A percentile compares a stretch with the other conserved stretches of the same genome.
Conservation (phyloP, 768 basidiomycete species). For the Hericium erinaceus region DNA sequence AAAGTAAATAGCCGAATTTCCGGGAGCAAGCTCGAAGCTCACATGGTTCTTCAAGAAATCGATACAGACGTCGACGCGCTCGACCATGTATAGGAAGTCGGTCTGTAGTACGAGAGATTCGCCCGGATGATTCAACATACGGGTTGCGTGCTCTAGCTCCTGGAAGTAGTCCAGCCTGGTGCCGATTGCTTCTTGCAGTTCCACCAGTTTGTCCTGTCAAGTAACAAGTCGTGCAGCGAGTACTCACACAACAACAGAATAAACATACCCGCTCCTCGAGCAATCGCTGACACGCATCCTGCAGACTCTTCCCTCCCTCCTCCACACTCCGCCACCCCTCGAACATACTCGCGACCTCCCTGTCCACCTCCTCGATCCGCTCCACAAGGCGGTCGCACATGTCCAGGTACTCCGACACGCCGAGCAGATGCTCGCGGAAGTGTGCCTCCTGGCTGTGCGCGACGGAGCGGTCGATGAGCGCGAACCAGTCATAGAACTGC, state of each 20-base stretch:
- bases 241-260: background rate
- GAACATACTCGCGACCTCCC: constrained; percentile 71
- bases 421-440: constrained; percentile 77
- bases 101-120: constrained; percentile 84
- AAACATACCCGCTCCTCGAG: constrained; percentile 77
- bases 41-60: constrained; percentile 85
- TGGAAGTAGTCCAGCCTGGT: constrained; percentile 85
- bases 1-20: background rate
- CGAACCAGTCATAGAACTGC: constrained; percentile 96
- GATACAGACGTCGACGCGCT: constrained; percentile 89
- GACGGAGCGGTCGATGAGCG: constrained; percentile 80
- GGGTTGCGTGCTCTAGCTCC: constrained; percentile 86
- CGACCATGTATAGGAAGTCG: constrained; percentile 94
- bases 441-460: constrained; percentile 91
- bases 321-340: constrained; percentile 83
- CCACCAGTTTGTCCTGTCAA: constrained; percentile 63
- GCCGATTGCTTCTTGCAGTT: constrained; percentile 76
- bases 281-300: constrained; percentile 84
- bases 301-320: constrained; percentile 83
- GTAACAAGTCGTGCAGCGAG: background rate
- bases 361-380: constrained; percentile 63
- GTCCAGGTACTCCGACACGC: constrained; percentile 64
- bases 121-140: constrained; percentile 91
- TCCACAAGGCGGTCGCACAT: constrained; percentile 72
- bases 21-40: constrained; percentile 21